Percentiles rank a stretch among this genome's conserved stretches.
Evolutionary conservation across 345 rosid genomes (phyloP).

Genomic region (Melastoma malabathricum): DNA sequence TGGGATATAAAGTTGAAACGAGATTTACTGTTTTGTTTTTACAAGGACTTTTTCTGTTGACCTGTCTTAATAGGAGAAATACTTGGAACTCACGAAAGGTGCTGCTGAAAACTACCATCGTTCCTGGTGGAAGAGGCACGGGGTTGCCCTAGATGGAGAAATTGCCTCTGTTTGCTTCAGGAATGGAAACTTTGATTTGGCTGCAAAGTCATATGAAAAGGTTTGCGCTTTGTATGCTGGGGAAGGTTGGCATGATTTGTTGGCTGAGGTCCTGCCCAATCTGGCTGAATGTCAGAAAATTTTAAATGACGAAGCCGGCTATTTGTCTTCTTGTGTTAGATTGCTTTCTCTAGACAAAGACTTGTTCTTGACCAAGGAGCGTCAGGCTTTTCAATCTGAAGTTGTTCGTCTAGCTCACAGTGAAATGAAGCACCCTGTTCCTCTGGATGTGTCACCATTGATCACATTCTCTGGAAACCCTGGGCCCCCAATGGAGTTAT

Average conservation of each 20-base stretch:
- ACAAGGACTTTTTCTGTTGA: not conserved
- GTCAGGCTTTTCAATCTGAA: slow-evolving; percentile 87
- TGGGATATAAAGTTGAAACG: no score
- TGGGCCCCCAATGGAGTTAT: slow-evolving; percentile 70
- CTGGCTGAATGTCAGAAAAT: slow-evolving; percentile 92
- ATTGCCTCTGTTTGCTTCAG: slow-evolving; percentile 88
- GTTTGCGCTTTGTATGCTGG: slow-evolving; percentile 93
- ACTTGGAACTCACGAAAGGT: slow-evolving; percentile 82
- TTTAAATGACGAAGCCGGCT: slow-evolving; percentile 87
- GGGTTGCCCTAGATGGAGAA: slow-evolving; percentile 96
- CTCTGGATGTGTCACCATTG: slow-evolving; percentile 81
- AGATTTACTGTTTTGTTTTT: no score
- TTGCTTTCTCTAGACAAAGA: slow-evolving; percentile 80
- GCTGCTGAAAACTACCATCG: slow-evolving; percentile 92
- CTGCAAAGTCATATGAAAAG: slow-evolving; percentile 95
- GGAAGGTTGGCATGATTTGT: slow-evolving; percentile 94
- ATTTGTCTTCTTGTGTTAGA: slow-evolving; percentile 85
- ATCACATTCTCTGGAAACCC: slow-evolving; percentile 91
- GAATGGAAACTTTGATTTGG: slow-evolving; percentile 78
- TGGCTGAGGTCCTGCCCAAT: slow-evolving; percentile 90
- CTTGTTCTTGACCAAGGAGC: slow-evolving; percentile 70
- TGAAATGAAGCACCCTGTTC: slow-evolving; percentile 89
- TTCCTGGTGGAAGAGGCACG: slow-evolving; percentile 99
- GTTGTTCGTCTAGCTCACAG: slow-evolving; percentile 83
- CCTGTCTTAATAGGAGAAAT: slow-evolving; percentile 58